phyloP scores from a whole-genome alignment of 129 eudicot species.

The Centrapalus pauciflorus region DNA sequence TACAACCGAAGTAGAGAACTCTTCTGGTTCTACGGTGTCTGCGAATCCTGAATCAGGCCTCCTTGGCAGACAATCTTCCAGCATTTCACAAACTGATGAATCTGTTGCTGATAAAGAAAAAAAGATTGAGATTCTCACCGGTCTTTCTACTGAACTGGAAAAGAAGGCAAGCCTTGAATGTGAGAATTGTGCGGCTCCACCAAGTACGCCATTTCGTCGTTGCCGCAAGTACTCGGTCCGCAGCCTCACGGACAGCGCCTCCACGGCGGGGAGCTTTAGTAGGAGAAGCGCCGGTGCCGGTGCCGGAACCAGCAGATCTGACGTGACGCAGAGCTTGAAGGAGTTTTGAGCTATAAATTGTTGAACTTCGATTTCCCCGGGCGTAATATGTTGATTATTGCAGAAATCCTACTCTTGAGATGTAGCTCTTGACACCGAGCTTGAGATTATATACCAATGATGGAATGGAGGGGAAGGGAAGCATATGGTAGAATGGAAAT shows the following conservation, averaged over 20 bases:
- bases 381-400: slow-evolving; percentile 9
- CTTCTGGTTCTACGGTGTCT: slow-evolving; percentile 28
- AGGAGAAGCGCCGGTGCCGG: slow-evolving; percentile 14
- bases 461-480: too few relatives aligned
- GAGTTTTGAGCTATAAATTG: slow-evolving; percentile 71
- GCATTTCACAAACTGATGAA: slow-evolving; percentile 34
- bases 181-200: slow-evolving; percentile 91
- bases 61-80: slow-evolving; percentile 45
- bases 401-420: too few relatives aligned
- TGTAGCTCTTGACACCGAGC: too few relatives aligned
- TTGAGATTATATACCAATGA: too few relatives aligned
- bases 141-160: slow-evolving; percentile 74
- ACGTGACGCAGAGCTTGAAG: slow-evolving; percentile 74
- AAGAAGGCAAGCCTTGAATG: slow-evolving; percentile 68
- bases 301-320: too few relatives aligned
- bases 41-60: slow-evolving; percentile 27
- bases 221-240: slow-evolving; percentile 65
- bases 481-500: too few relatives aligned
- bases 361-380: slow-evolving; percentile 72
- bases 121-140: slow-evolving; percentile 72
- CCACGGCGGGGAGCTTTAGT: slow-evolving; percentile 33
- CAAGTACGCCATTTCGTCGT: slow-evolving; percentile 74
- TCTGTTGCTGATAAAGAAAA: slow-evolving; percentile 51
- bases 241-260: slow-evolving; percentile 68
- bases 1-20: slow-evolving; percentile 42